Evolutionary conservation across 306 rosid species (phyloP), one percentile per base, ranked within the genome.

Genomic region (Myrica gale): DNA sequence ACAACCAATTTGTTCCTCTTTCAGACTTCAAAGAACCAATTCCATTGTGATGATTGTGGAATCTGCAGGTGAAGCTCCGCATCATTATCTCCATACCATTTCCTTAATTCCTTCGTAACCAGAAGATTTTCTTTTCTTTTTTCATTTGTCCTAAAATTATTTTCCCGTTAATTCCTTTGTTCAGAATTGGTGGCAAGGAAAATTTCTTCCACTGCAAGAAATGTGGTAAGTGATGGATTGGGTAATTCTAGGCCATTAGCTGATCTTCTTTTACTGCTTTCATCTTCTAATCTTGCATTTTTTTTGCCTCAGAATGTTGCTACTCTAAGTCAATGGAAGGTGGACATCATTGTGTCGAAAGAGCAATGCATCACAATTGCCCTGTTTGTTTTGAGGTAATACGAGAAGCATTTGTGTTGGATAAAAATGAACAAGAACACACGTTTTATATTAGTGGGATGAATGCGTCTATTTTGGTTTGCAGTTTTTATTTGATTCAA

Each of bases 371-470:
- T 82, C 92, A 89, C 47, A 87, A 91, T 75, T 93, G 98, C 54
- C 90, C 98, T 26, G 88, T 93, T 78, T 93, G 98, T 81, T 85
- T 89, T 77, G 98, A 93, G 93, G 98, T 87, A 84, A 80, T 11
- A 10, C 20, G 70, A 32, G 37, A 52, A 81, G 9, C 32, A 47
- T 5, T 23, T 45, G 26, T 39, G 42, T 45, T 57, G 15, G 19
- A 17, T 55, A 55, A 55, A 55, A 55, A 55, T 55, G 61, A n/a
- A 55, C 7, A 55, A 7, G 9, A 42, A 20, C 9, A 0, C 41
- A 41, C 1, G 7, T 57, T 7, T 21, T 44, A 74, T 58, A 51
- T 62, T 23, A 65, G 77, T 72, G 71, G 67, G 39, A 72, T 70
- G 42, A 45, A 66, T 73, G 65, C 67, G 32, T 55, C 48, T 67